phyloP scores from a whole-genome alignment of 495 filamentous ascomycete genomes.

The Halenospora varia region DNA sequence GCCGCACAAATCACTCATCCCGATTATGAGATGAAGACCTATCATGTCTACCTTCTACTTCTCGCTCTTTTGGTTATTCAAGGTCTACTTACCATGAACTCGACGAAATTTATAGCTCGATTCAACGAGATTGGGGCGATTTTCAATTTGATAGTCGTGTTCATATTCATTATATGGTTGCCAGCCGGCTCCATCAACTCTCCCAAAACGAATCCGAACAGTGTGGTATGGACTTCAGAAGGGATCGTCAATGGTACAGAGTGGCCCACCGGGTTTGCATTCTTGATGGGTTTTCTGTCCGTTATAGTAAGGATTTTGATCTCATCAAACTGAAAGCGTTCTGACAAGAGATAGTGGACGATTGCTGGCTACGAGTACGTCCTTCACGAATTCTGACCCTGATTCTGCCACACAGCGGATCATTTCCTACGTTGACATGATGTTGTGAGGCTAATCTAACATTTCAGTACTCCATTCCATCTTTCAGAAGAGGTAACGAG shows the following conservation, averaged over 20 bases:
- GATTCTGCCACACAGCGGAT: background rate
- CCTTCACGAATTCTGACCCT: background rate
- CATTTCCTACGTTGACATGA: background rate
- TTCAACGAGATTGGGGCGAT: conserved; percentile 68
- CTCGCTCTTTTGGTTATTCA: conserved; percentile 64
- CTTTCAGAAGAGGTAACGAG: conserved; percentile 71
- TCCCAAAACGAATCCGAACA: conserved; percentile 57
- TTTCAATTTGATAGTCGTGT: conserved; percentile 65
- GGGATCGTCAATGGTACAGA: conserved; percentile 60
- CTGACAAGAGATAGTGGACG: background rate
- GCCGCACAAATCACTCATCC: conserved; percentile 63
- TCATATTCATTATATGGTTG: conserved; percentile 63
- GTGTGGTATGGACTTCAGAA: conserved; percentile 53
- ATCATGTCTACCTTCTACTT: conserved; percentile 65
- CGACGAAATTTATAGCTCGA: conserved; percentile 66
- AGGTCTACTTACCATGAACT: conserved; percentile 62
- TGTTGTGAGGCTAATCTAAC: background rate
- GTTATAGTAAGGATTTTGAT: background rate
- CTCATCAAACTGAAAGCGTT: no score
- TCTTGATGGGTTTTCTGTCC: conserved; percentile 70
- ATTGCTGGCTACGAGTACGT: background rate
- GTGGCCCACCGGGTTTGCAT: conserved; percentile 62
- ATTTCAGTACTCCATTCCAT: conserved; percentile 54
- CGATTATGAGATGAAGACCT: conserved; percentile 54
- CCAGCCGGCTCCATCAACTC: conserved; percentile 51